phyloP scores from a whole-genome alignment of 495 filamentous ascomycete species.

The Daldinia decipiens region DNA sequence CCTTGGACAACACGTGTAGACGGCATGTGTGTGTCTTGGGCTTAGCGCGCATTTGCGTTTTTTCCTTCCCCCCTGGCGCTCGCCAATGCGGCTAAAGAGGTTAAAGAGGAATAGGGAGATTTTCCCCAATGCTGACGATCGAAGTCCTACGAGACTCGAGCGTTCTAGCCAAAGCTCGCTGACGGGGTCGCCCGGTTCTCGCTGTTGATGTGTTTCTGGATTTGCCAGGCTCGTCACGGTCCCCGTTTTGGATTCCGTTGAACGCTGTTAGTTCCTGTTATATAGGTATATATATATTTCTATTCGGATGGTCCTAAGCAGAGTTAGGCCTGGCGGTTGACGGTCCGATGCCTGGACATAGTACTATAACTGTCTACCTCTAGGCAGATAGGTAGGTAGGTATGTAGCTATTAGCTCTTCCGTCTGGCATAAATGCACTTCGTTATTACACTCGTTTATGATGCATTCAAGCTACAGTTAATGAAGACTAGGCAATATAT shows the following conservation, averaged over 20 bases:
- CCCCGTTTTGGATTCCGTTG: constrained; percentile 8
- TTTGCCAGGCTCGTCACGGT: constrained; percentile 12
- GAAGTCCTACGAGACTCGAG: constrained; percentile 9
- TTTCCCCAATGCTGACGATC: constrained; percentile 18
- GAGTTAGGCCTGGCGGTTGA: constrained; percentile 17
- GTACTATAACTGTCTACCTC: not conserved
- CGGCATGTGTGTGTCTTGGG: constrained; percentile 15
- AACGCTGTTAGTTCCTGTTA: not conserved
- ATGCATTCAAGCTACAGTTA: not conserved
- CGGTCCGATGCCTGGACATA: constrained; percentile 10
- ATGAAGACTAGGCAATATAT: not conserved
- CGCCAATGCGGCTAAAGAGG: constrained; percentile 49
- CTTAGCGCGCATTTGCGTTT: constrained; percentile 17
- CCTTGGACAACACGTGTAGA: constrained; percentile 25
- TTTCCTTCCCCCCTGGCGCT: constrained; percentile 25
- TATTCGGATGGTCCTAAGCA: not conserved
- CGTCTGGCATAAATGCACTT: not conserved
- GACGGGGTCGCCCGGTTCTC: constrained; percentile 33
- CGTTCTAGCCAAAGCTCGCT: constrained; percentile 25
- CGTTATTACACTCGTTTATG: not conserved
- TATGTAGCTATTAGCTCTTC: not conserved
- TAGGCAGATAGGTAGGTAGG: no score
- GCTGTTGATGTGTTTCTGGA: constrained; percentile 25
- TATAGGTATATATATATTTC: no score
- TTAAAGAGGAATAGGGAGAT: constrained; percentile 41